Evolutionary conservation across 257 asterid genomes (phyloP).

Genomic region (Rubia yunnanensis): DNA sequence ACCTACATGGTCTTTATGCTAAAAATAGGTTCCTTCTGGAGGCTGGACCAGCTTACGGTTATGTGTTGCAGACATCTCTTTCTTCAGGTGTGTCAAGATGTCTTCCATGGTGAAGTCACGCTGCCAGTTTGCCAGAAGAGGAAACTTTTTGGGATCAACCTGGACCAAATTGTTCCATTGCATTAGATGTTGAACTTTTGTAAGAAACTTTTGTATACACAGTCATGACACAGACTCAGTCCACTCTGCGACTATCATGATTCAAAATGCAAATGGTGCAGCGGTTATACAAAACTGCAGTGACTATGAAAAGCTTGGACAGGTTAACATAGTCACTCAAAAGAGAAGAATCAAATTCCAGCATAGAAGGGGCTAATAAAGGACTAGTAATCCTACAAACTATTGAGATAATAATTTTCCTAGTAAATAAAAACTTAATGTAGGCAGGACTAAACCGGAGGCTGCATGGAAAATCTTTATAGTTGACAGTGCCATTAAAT

Average conservation of each 20-base stretch:
- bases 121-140: conserved; percentile 65
- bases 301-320: too few relatives aligned
- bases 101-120: conserved; percentile 74
- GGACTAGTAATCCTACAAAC: not conserved
- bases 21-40: conserved; percentile 83
- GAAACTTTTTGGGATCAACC: conserved; percentile 80
- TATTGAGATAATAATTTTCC: not conserved
- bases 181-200: conserved; percentile 3
- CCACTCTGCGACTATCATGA: not conserved
- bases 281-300: not conserved
- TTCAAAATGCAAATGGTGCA: not conserved
- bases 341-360: not conserved
- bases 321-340: too few relatives aligned
- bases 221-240: too few relatives aligned
- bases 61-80: conserved; percentile 59
- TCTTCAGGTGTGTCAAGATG: conserved; percentile 49
- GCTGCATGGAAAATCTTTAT: not conserved
- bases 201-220: not conserved
- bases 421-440: not conserved
- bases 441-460: not conserved
- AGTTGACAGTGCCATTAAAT: not conserved
- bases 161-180: conserved; percentile 10
- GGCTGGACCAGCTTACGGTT: conserved; percentile 75
- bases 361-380: too few relatives aligned
- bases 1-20: conserved; percentile 22